Percentiles rank a stretch among this genome's conserved stretches.
These are phyloP conservation scores for Metschnikowia proteae DNA, from an alignment of 805 yeast genomes.

Conservation along the genomic window DNA sequence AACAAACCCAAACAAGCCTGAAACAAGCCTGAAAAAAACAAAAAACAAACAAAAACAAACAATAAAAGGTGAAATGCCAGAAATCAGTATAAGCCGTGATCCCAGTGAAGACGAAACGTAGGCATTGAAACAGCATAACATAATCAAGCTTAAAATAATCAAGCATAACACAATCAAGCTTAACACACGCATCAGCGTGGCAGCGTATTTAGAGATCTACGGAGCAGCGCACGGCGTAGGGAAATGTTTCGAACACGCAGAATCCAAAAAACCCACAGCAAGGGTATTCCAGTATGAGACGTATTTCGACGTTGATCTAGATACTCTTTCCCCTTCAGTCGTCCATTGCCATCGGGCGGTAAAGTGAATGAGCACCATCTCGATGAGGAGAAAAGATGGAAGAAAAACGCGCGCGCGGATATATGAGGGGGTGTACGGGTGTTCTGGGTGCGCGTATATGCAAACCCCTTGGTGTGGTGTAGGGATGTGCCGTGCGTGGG, in stretches of 20 bases:
- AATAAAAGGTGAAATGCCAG: too few relatives aligned
- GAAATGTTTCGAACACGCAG: constrained; percentile 38
- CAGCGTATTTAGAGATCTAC: too few relatives aligned
- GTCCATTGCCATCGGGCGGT: constrained; percentile 20
- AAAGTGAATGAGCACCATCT: constrained; percentile 23
- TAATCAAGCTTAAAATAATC: too few relatives aligned
- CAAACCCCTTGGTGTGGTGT: neutral
- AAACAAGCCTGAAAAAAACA: too few relatives aligned
- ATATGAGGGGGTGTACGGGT: constrained; percentile 11
- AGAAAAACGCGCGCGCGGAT: neutral
- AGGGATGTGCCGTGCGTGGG: neutral
- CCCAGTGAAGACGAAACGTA: too few relatives aligned
- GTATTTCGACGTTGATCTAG: constrained; percentile 18
- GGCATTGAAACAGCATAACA: too few relatives aligned
- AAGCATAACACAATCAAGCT: too few relatives aligned
- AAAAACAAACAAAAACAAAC: too few relatives aligned
- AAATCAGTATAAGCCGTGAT: too few relatives aligned
- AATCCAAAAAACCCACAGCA: constrained; percentile 22
- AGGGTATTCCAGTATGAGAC: constrained; percentile 19
- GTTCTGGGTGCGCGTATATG: neutral
- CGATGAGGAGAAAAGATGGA: constrained; percentile 11
- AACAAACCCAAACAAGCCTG: too few relatives aligned
- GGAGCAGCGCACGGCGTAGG: too few relatives aligned
- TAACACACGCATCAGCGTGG: too few relatives aligned
- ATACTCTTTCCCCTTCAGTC: constrained; percentile 23